Percentiles rank a stretch among this genome's conserved stretches.
phyloP scores from a whole-genome alignment of 371 early-diverging fungal genomes.

The Rhizomucor pusillus region DNA sequence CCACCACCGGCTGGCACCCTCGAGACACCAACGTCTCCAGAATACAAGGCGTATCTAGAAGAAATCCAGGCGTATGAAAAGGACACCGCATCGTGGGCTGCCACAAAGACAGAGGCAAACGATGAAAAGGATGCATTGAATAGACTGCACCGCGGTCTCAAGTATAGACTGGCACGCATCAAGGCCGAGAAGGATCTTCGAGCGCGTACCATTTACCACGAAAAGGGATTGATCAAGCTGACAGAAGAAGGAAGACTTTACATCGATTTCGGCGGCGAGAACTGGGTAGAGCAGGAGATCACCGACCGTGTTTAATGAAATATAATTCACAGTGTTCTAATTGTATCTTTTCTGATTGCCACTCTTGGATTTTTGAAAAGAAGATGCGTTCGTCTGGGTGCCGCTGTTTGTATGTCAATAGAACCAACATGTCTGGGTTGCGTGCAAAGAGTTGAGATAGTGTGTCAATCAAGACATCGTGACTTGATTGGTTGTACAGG shows the following conservation, averaged over 20 bases:
- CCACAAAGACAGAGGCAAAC: constrained; percentile 7
- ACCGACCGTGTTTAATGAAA: constrained; percentile 14
- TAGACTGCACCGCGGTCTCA: constrained; percentile 22
- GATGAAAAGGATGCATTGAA: constrained; percentile 10
- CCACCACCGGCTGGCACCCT: constrained; percentile 30
- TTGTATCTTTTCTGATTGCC: constrained; percentile 9
- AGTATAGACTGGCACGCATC: constrained; percentile 26
- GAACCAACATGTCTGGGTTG: constrained; percentile 18
- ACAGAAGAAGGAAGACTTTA: constrained; percentile 15
- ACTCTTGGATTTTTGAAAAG: constrained; percentile 30
- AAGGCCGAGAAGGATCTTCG: constrained; percentile 36
- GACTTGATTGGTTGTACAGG: constrained; percentile 42
- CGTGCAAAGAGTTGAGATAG: constrained; percentile 30
- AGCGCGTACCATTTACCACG: constrained; percentile 32
- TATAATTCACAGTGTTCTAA: neutral
- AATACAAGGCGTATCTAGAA: constrained; percentile 13
- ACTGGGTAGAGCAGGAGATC: constrained; percentile 10
- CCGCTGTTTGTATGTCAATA: constrained; percentile 11
- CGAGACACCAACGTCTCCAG: constrained; percentile 11
- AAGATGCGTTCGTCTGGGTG: constrained; percentile 36
- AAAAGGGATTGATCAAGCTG: constrained; percentile 18
- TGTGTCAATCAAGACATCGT: constrained; percentile 37
- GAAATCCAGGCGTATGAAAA: constrained; percentile 14
- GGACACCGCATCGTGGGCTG: constrained; percentile 26
- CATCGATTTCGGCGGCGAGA: constrained; percentile 15